phyloP scores from a whole-genome alignment of 2,329 filamentous ascomycete genomes.

The Colletotrichum tofieldiae region DNA sequence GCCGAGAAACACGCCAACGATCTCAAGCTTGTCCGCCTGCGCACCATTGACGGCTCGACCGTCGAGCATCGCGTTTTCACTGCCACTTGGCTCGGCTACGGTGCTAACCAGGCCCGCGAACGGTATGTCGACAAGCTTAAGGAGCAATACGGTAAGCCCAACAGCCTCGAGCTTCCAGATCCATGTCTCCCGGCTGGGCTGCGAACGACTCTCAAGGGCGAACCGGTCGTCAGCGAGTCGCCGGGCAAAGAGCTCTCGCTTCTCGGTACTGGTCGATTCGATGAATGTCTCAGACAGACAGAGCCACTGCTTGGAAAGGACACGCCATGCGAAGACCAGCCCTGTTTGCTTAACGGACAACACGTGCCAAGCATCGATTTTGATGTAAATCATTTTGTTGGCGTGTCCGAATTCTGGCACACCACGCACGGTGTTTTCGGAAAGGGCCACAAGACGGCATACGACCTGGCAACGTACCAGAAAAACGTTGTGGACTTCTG shows the following conservation, averaged over 20 bases:
- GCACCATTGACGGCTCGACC: constrained; percentile 83
- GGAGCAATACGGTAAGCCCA: constrained; percentile 73
- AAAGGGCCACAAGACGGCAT: constrained; percentile 79
- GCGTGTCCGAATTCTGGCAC: constrained; percentile 99
- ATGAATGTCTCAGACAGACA: constrained; percentile 86
- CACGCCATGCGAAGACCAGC: constrained; percentile 83
- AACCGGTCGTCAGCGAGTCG: constrained; percentile 59
- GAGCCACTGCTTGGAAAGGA: constrained; percentile 93
- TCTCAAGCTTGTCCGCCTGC: constrained; percentile 86
- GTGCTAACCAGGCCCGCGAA: constrained; percentile 92
- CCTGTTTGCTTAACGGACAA: constrained; percentile 91
- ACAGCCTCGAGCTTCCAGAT: constrained; percentile 82
- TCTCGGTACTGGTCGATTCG: constrained; percentile 88
- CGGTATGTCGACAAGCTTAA: constrained; percentile 86
- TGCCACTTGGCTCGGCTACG: constrained; percentile 96
- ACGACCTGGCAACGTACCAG: constrained; percentile 93
- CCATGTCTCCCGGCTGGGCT: constrained; percentile 90
- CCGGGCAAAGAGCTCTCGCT: constrained; percentile 66
- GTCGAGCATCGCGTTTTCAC: constrained; percentile 93
- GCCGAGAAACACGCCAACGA: constrained; percentile 91
- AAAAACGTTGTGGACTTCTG: constrained; percentile 89
- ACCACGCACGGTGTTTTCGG: constrained; percentile 96
- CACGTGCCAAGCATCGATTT: constrained; percentile 98
- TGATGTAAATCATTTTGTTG: constrained; percentile 96
- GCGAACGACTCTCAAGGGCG: constrained; percentile 80